A percentile compares a stretch with the other conserved stretches of the same genome.
phyloP scores from a whole-genome alignment of 2,329 filamentous ascomycete genomes.

The Fonsecaea multimorphosa region DNA sequence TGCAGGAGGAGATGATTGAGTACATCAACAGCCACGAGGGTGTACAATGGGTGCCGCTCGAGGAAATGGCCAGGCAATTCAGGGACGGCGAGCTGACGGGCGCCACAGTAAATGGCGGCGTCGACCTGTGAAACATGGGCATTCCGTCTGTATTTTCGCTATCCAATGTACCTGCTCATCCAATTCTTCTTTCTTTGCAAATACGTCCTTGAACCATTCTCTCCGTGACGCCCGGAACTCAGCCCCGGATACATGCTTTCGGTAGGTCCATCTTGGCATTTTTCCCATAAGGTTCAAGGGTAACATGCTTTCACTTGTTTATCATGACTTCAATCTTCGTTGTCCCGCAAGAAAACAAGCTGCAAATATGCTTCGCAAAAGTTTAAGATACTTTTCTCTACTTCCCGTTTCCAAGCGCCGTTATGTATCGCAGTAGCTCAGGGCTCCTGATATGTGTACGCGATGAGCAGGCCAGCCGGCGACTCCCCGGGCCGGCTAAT shows the following conservation, averaged over 20 bases:
- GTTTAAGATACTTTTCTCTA: neutral
- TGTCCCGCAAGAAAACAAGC: neutral
- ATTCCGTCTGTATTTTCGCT: neutral
- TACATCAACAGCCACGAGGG: slow-evolving; percentile 54
- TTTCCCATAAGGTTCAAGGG: neutral
- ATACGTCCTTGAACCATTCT: neutral
- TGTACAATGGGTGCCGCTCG: slow-evolving; percentile 60
- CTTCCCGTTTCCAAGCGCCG: neutral
- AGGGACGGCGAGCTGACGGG: slow-evolving; percentile 52
- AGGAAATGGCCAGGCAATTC: slow-evolving; percentile 72
- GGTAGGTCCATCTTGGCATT: neutral
- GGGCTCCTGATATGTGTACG: neutral
- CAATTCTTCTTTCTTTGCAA: neutral
- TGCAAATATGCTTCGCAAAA: neutral
- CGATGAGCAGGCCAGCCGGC: neutral
- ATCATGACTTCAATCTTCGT: neutral
- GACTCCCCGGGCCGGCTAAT: neutral
- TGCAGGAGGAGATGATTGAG: slow-evolving; percentile 57
- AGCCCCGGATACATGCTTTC: neutral
- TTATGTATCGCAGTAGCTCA: neutral
- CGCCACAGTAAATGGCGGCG: neutral
- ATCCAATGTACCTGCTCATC: neutral
- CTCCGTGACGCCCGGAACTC: neutral
- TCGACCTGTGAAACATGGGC: neutral
- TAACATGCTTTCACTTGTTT: neutral